Evolutionary conservation across 352 stramenopile genomes (phyloP).

Genomic region (Phytophthora fragariaefolia): DNA sequence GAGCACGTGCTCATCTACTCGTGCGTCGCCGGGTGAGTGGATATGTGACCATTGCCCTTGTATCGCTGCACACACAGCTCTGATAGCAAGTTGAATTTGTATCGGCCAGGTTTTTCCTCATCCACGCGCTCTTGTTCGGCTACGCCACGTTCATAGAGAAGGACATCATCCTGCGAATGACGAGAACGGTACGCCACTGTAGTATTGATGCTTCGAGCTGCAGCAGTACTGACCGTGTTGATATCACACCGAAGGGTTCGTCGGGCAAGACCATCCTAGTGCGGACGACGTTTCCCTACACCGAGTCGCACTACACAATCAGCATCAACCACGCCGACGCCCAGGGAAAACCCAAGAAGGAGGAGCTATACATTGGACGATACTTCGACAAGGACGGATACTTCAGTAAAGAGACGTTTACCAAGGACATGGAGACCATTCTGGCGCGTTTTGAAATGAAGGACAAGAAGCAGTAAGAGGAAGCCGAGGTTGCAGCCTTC

Average conservation of each 20-base stretch:
- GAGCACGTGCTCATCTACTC: slow-evolving; percentile 75
- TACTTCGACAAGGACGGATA: slow-evolving; percentile 90
- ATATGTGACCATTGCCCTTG: neutral
- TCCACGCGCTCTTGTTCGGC: slow-evolving; percentile 74
- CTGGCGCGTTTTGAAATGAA: slow-evolving; percentile 72
- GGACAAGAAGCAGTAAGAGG: slow-evolving; percentile 74
- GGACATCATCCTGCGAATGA: slow-evolving; percentile 78
- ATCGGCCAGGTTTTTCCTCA: slow-evolving; percentile 74
- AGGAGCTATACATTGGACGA: slow-evolving; percentile 82
- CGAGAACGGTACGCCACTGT: slow-evolving; percentile 53
- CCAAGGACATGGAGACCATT: slow-evolving; percentile 68
- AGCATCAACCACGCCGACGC: slow-evolving; percentile 56
- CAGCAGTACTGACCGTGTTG: slow-evolving; percentile 5
- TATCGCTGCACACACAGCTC: too few species aligned
- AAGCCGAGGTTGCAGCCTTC: slow-evolving; percentile 16
- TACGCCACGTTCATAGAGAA: slow-evolving; percentile 82
- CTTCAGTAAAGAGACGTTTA: slow-evolving; percentile 82
- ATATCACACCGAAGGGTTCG: slow-evolving; percentile 33
- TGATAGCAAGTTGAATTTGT: neutral
- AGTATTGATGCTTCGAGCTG: neutral
- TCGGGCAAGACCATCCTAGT: slow-evolving; percentile 56
- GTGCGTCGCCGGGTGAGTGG: slow-evolving; percentile 66
- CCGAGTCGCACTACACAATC: slow-evolving; percentile 76
- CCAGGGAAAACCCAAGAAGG: slow-evolving; percentile 51
- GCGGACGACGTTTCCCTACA: slow-evolving; percentile 73